Base-by-base conservation (phyloP, 495 filamentous ascomycete species). In the Aspergillus leporis region DNA sequence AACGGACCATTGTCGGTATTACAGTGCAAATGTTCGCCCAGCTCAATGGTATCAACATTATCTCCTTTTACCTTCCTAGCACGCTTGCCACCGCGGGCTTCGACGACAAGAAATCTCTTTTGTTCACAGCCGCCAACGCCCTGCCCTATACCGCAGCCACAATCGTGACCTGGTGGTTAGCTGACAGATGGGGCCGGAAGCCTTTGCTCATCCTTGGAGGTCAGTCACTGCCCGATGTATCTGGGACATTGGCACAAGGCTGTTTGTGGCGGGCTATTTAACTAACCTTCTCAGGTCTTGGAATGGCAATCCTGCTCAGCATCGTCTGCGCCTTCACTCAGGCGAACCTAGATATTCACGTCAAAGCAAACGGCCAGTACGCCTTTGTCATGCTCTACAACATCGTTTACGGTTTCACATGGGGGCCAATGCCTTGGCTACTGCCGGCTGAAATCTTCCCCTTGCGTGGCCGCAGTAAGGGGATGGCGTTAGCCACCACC, bases 361-460 rank as follows among this genome's bases (percentile, higher is more conserved):
- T 40, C 36, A 62, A 62, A 53, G 64, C 67, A 10, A 62, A 69
- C 25, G 67, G 67, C 25, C 62, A 67, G 51, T 70, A 70, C 50
- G 67, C 72, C 22, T 81, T 81, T 60, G 69, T 78, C 19, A 75
- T 79, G 45, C 61, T 78, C 19, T 70, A 64, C 59, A 68, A 66
- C 41, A 62, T 62, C 34, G 67, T 70, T 7, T 73, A 71, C 62
- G 70, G 66, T 4, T 68, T 69, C 31, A 70, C 70, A 23, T 90
- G 88, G 88, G 89, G 88, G 32, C 90, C 89, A 3, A 85, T 90
- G 54, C 78, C 89, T 12, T 92, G 89, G 88, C 78, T 85, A 18
- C 79, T 88, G 14, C 81, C 85, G 7, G 87, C 85, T 10, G 90
- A 93, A 71, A 83, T 91, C 58, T 92, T 87, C 70, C 89, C 89